Evolutionary conservation across 2,329 filamentous ascomycete genomes (phyloP).

Genomic region (Tricladium varicosporioides): DNA sequence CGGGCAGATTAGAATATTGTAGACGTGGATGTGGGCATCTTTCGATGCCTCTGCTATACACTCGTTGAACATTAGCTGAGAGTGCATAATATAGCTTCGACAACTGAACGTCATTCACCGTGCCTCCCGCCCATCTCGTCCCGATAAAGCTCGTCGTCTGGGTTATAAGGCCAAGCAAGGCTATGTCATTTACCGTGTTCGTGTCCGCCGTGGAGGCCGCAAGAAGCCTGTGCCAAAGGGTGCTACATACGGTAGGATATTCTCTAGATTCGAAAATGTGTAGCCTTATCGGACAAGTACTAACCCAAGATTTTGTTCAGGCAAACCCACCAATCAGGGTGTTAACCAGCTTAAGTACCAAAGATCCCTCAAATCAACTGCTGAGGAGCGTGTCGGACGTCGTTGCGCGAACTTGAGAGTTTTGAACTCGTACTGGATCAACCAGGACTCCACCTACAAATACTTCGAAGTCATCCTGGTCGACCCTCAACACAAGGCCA

Average conservation of each 20-base stretch:
- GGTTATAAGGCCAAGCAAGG: conserved; percentile 99
- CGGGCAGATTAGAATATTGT: conserved; percentile 31
- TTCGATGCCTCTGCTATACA: conserved; percentile 20
- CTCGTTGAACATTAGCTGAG: conserved; percentile 59
- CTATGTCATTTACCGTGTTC: conserved; percentile 99
- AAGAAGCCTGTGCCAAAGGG: conserved; percentile 96
- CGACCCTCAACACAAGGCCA: conserved; percentile 99
- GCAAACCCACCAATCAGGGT: conserved; percentile 99
- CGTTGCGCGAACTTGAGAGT: conserved; percentile 99
- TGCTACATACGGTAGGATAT: conserved; percentile 88
- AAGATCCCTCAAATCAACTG: conserved; percentile 94
- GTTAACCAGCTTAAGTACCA: conserved; percentile 99
- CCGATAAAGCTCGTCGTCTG: conserved; percentile 99
- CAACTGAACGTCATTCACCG: conserved; percentile 99
- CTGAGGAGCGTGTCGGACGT: conserved; percentile 99
- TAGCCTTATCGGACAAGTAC: background rate
- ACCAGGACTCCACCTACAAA: conserved; percentile 99
- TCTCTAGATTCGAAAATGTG: conserved; percentile 5
- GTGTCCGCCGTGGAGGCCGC: conserved; percentile 97
- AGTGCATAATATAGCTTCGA: conserved; percentile 99
- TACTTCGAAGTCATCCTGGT: conserved; percentile 99
- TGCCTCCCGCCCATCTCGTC: conserved; percentile 94
- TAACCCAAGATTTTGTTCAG: conserved; percentile 45
- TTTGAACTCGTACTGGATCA: conserved; percentile 99
- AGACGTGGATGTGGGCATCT: conserved; percentile 32